Evolutionary conservation across 179 eudicot genomes (phyloP), one percentile per base, ranked within the genome.

Genomic region (Silene coronaria): DNA sequence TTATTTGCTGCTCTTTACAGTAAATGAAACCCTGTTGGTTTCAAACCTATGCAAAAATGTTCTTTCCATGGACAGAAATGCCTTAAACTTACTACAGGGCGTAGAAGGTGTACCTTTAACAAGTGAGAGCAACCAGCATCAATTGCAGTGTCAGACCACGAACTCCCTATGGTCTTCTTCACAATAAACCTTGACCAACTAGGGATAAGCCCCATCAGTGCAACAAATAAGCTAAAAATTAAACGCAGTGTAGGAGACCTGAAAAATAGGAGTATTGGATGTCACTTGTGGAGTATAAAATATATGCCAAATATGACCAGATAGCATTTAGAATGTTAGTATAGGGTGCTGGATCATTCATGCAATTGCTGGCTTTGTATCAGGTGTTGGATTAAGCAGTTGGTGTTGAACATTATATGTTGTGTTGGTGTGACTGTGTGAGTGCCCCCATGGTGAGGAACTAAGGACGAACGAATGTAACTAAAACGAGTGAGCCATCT

Each of bases 141-240:
- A 75, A 93, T 75, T n/a, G 96, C 98, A 76, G 87, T 76, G 63
- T 85, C 60, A 75, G 91, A 88, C 97, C 98, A 93, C 26, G 91
- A 80, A 67, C 72, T 88, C 30, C 96, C 98, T 17, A 91, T 14
- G 26, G 88, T 87, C 66, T 74, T 86, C 84, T 73, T 84, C 77
- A 87, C 89, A 60, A 93, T 74, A 81, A 84, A 86, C 64, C 79
- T 82, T 57, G 90, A 85, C 77, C 58, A 71, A 62, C 73, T 73
- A 72, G 98, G 98, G 55, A 91, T 73, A 34, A 82, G 53, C n/a
- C 93, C 96, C 73, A 89, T 69, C 63, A 89, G 65, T 45, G 88
- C 91, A 64, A 85, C 89, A 8, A 80, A 73, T 11, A 79, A 88
- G 88, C 96, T 89, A 46, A 83, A 79, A 45, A 79, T 55, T 36